Base-by-base conservation (phyloP, 371 early-diverging fungal species). In the Mortierella sp. region DNA sequence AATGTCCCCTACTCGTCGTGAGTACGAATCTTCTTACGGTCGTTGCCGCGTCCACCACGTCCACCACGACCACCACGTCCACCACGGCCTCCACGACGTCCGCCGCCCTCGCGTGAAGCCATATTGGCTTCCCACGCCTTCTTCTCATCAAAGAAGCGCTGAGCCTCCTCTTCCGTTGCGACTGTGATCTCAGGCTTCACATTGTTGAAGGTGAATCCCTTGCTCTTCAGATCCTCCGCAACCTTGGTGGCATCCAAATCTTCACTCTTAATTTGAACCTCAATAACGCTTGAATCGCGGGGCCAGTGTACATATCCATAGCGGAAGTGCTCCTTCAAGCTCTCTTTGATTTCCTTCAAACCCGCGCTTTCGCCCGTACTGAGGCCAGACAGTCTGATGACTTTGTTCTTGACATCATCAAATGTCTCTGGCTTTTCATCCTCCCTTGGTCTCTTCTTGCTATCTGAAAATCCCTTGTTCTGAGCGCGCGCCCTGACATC, bases 281-380 rank as follows among this genome's bases (percentile, higher is more conserved):
- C 75, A 43, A 65, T 59, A 16, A 74, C 71, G 43, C 74, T 83
- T 3, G 61, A 32, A 24, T 69, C 80, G 45, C 69, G 71, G 24
- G 81, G 76, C 81, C 81, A 83, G 60, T 84, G 82, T 60, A 87
- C 80, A 40, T 77, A 87, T 38, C 77, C 77, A 57, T 78, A 83
- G 9, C 73, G 67, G 63, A 85, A 84, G 52, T 71, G 69, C 8
- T 58, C 70, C 57, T 58, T 74, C 19, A 87, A 60, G 7, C 70
- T 74, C 45, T 82, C 85, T 70, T 85, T 85, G 41, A 87, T 68
- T 47, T 80, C 77, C 40, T 48, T 67, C 33, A 83, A 43, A 11
- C 71, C 71, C 4, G 75, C 76, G 52, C 71, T 76, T 55, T 72
- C 76, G 5, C 69, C 87, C 8, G 76, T 60, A 4, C 63, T 64